Percentiles rank a stretch among this genome's conserved stretches.
These are phyloP conservation scores for Circinella minor DNA, from an alignment of 371 early-diverging fungal genomes.

Conservation along the genomic window DNA sequence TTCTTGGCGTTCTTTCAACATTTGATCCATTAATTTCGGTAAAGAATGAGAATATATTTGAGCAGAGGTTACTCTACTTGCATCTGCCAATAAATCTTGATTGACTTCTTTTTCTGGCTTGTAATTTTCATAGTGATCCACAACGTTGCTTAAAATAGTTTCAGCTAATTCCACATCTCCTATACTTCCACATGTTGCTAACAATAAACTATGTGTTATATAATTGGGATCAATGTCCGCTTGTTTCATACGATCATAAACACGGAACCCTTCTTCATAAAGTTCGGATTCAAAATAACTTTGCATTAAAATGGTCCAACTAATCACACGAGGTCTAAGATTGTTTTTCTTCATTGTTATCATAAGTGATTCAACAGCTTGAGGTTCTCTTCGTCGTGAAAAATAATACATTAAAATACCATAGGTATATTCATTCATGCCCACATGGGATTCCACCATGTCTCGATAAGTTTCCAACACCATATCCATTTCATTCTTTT, in stretches of 20 bases:
- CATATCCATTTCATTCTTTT: slow-evolving; percentile 44
- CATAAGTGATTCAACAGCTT: slow-evolving; percentile 41
- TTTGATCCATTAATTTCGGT: slow-evolving; percentile 39
- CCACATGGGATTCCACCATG: slow-evolving; percentile 34
- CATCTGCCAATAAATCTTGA: slow-evolving; percentile 14
- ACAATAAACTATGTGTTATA: slow-evolving; percentile 29
- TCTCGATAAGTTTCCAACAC: slow-evolving; percentile 41
- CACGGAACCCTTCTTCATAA: slow-evolving; percentile 26
- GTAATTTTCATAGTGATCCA: slow-evolving; percentile 19
- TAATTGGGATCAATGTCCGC: slow-evolving; percentile 31
- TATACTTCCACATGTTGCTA: slow-evolving; percentile 28
- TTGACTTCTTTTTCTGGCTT: not conserved
- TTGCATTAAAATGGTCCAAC: slow-evolving; percentile 46
- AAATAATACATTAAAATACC: slow-evolving; percentile 46
- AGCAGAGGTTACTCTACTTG: not conserved
- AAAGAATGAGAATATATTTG: slow-evolving; percentile 22
- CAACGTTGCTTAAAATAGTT: slow-evolving; percentile 23
- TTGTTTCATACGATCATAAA: slow-evolving; percentile 42
- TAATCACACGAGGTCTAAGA: slow-evolving; percentile 29
- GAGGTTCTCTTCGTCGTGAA: slow-evolving; percentile 34
- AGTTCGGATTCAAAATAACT: slow-evolving; percentile 34
- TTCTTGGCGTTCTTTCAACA: slow-evolving; percentile 24
- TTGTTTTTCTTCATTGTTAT: slow-evolving; percentile 37
- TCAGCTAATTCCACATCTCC: slow-evolving; percentile 36
- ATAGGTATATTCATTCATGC: slow-evolving; percentile 37